Evolutionary conservation across 257 asterid species (phyloP).

Genomic region (Primulina tabacum): DNA sequence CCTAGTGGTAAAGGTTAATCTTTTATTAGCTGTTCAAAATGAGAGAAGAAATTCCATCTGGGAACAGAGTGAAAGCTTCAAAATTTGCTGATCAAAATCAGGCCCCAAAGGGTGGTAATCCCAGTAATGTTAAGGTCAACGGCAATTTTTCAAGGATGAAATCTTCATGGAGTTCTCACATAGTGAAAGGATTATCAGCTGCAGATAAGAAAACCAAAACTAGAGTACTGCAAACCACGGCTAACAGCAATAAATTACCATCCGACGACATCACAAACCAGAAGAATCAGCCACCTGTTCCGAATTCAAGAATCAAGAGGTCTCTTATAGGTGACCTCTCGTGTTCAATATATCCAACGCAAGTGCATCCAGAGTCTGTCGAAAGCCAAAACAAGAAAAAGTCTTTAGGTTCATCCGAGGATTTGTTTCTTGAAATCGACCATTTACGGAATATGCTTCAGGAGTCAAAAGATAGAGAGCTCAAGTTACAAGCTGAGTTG

Average conservation of each 20-base stretch:
- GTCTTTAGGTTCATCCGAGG: conserved; percentile 49
- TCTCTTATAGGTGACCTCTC: conserved; percentile 78
- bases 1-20: background rate
- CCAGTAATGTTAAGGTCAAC: conserved; percentile 43
- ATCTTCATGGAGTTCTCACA: conserved; percentile 84
- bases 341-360: conserved; percentile 57
- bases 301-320: conserved; percentile 67
- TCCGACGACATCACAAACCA: conserved; percentile 38
- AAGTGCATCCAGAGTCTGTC: conserved; percentile 69
- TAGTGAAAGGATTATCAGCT: conserved; percentile 79
- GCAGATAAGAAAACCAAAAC: conserved; percentile 69
- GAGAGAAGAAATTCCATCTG: conserved; percentile 63
- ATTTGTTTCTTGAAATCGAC: conserved; percentile 77
- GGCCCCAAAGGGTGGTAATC: conserved; percentile 36
- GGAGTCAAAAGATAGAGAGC: conserved; percentile 81
- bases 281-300: conserved; percentile 33
- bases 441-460: conserved; percentile 76
- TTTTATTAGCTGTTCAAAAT: conserved; percentile 33
- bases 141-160: conserved; percentile 57
- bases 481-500: conserved; percentile 62
- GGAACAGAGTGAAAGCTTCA: conserved; percentile 48
- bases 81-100: conserved; percentile 70
- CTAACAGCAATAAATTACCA: conserved; percentile 52
- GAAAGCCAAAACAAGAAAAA: conserved; percentile 37
- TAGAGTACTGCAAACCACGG: conserved; percentile 43